Evolutionary conservation across 1,284 basidiomycete species (phyloP).

Genomic region (Malassezia vespertilionis): DNA sequence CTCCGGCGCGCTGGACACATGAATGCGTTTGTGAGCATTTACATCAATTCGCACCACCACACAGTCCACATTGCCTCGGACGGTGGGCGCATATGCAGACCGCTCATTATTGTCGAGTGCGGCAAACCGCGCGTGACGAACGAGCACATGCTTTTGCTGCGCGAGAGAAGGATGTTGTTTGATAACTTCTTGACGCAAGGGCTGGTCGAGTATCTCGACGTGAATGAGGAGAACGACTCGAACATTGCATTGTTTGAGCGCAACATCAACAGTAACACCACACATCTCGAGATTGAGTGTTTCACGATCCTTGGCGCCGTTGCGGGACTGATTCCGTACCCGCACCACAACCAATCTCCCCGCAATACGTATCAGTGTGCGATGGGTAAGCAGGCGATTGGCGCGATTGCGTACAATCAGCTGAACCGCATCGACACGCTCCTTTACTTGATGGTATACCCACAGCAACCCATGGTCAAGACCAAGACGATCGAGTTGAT

Average conservation of each 20-base stretch:
- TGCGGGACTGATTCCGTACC: slow-evolving; percentile 95
- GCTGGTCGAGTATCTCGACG: slow-evolving; percentile 98
- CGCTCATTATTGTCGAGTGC: slow-evolving; percentile 92
- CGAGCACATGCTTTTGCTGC: slow-evolving; percentile 71
- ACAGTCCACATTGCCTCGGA: slow-evolving; percentile 95
- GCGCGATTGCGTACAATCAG: slow-evolving; percentile 98
- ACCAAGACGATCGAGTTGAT: slow-evolving; percentile 81
- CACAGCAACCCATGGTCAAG: slow-evolving; percentile 98
- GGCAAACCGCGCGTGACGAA: slow-evolving; percentile 65
- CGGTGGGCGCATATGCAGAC: slow-evolving; percentile 93
- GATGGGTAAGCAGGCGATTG: slow-evolving; percentile 99
- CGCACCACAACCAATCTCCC: slow-evolving; percentile 98
- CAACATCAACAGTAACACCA: slow-evolving; percentile 63
- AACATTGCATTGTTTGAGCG: slow-evolving; percentile 90
- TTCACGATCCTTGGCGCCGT: slow-evolving; percentile 96
- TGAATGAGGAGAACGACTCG: slow-evolving; percentile 98
- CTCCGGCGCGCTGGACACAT: slow-evolving; percentile 80
- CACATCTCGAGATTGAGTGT: slow-evolving; percentile 96
- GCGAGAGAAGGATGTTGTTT: slow-evolving; percentile 67
- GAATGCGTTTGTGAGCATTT: slow-evolving; percentile 93
- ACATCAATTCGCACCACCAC: slow-evolving; percentile 88
- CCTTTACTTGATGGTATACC: slow-evolving; percentile 97
- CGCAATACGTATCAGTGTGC: slow-evolving; percentile 97
- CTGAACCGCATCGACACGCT: slow-evolving; percentile 95
- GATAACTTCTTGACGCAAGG: slow-evolving; percentile 89